Percentiles rank a stretch among this genome's conserved stretches.
phyloP scores from a whole-genome alignment of 441 rosid genomes.

The Arabidopsis hybrid region DNA sequence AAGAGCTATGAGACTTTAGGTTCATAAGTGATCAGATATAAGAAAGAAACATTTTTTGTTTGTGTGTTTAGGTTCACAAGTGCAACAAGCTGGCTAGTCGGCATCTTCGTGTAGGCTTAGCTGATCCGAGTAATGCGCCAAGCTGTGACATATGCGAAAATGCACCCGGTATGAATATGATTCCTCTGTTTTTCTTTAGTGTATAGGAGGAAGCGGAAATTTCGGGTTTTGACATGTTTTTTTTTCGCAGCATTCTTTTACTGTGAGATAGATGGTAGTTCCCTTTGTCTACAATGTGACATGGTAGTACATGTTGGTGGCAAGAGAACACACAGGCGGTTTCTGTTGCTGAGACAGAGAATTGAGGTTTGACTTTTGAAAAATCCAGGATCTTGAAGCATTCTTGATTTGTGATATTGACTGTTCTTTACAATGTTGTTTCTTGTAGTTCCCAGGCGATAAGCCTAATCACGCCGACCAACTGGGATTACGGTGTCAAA shows the following conservation, averaged over 20 bases:
- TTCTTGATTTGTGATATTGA: constrained; percentile 1
- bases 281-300: constrained; percentile 86
- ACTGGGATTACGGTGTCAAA: constrained; percentile 49
- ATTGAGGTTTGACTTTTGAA: constrained; percentile 57
- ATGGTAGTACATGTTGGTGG: constrained; percentile 83
- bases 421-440: neutral
- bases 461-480: constrained; percentile 49
- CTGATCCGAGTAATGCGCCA: constrained; percentile 67
- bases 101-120: constrained; percentile 81
- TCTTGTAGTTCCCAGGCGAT: constrained; percentile 76
- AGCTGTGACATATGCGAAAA: constrained; percentile 84
- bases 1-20: constrained; percentile 6
- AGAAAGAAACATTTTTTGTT: neutral
- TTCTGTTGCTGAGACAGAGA: constrained; percentile 73
- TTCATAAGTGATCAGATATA: constrained; percentile 1
- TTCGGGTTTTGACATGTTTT: neutral
- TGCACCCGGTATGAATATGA: constrained; percentile 62
- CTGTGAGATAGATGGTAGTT: constrained; percentile 84
- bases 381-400: neutral
- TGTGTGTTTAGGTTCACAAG: constrained; percentile 69
- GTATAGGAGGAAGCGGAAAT: neutral
- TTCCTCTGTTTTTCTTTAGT: constrained; percentile 18
- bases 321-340: constrained; percentile 73
- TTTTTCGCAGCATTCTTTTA: constrained; percentile 72
- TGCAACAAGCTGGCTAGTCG: constrained; percentile 85